Evolutionary conservation across 371 early-diverging fungal genomes (phyloP).

Genomic region (Mucor irregularis): DNA sequence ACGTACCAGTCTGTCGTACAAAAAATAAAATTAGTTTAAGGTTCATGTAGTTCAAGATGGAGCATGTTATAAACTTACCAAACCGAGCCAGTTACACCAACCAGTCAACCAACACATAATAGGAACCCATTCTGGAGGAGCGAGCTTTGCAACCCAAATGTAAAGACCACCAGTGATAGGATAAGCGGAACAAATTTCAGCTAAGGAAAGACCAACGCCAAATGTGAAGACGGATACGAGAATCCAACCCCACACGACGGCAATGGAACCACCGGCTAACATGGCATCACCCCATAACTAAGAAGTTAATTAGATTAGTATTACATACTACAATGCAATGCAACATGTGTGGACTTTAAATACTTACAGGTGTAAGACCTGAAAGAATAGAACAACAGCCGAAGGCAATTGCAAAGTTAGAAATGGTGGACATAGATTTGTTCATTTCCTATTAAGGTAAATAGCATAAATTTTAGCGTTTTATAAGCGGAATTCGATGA

Average conservation of each 20-base stretch:
- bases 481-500: neutral
- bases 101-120: conserved; percentile 60
- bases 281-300: conserved; percentile 61
- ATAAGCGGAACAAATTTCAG: conserved; percentile 76
- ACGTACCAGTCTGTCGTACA: conserved; percentile 23
- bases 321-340: neutral
- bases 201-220: conserved; percentile 67
- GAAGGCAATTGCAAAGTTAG: conserved; percentile 67
- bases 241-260: conserved; percentile 73
- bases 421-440: conserved; percentile 63
- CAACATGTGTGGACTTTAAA: neutral
- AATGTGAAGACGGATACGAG: conserved; percentile 65
- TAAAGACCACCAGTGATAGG: conserved; percentile 66
- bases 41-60: neutral
- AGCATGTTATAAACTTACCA: conserved; percentile 22
- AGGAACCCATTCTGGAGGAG: conserved; percentile 58
- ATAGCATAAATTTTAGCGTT: neutral
- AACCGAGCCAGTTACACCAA: conserved; percentile 63
- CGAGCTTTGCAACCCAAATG: conserved; percentile 64
- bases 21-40: neutral
- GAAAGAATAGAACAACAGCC: conserved; percentile 63
- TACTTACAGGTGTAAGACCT: conserved; percentile 58
- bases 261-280: conserved; percentile 69
- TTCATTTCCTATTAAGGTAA: conserved; percentile 53
- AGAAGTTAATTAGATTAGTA: neutral